Conservation (phyloP, 1,139 yeast genomes). For the Debaryomyces singareniensis region DNA sequence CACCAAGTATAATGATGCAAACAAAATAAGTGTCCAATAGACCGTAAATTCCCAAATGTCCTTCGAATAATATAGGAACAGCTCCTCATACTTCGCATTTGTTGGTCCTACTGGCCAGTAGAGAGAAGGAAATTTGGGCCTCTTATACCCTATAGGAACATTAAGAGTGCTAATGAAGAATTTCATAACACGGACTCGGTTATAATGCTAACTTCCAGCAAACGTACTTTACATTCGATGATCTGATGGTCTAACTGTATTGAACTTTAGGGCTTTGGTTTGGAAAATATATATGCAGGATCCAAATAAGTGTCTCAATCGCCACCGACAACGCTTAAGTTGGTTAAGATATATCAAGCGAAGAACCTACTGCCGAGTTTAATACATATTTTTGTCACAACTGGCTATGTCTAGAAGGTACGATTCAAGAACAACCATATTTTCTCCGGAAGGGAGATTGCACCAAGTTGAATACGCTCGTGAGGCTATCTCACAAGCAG, state of each 20-base stretch:
- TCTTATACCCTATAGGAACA: constrained; percentile 73
- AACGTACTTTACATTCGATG: too few species aligned
- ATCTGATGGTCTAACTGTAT: too few species aligned
- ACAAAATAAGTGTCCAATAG: constrained; percentile 72
- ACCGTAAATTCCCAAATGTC: constrained; percentile 88
- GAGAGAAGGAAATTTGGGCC: constrained; percentile 78
- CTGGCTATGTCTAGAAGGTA: constrained; percentile 45
- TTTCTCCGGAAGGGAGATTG: constrained; percentile 96
- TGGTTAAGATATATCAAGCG: not conserved
- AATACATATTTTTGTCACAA: too few species aligned
- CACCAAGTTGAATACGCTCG: constrained; percentile 96
- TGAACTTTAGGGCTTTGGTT: too few species aligned
- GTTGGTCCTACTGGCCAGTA: constrained; percentile 61
- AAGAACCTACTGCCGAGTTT: not conserved
- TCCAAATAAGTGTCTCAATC: too few species aligned
- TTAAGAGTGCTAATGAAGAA: constrained; percentile 35
- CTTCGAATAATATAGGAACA: constrained; percentile 58
- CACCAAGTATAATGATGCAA: constrained; percentile 52
- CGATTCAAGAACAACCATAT: constrained; percentile 97
- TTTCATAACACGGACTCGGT: constrained; percentile 28
- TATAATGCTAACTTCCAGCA: too few species aligned
- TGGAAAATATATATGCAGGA: too few species aligned
- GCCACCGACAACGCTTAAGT: too few species aligned
- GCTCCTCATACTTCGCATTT: constrained; percentile 33
- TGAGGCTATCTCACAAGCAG: constrained; percentile 97